A percentile compares a stretch with the other conserved stretches of the same genome.
phyloP scores from a whole-genome alignment of 768 basidiomycete species.

The Mycena filopes region DNA sequence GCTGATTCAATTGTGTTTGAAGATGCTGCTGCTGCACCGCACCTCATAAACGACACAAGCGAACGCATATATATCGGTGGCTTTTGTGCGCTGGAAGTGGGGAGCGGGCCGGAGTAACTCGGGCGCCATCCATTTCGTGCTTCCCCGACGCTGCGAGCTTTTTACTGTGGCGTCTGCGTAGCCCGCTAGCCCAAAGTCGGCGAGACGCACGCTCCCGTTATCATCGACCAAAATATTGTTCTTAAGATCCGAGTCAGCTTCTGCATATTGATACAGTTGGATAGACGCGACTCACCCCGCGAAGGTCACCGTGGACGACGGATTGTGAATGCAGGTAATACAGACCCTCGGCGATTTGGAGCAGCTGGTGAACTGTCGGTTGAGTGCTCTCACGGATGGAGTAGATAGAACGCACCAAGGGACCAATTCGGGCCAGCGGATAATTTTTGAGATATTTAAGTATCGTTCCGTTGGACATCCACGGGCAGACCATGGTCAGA shows the following conservation, averaged over 20 bases:
- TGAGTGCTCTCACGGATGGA: neutral
- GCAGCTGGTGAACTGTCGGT: constrained; percentile 12
- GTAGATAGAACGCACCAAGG: constrained; percentile 4
- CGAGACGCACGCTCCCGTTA: constrained; percentile 30
- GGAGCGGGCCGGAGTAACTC: constrained; percentile 21
- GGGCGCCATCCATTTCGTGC: constrained; percentile 26
- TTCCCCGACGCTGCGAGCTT: constrained; percentile 18
- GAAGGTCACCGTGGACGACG: constrained; percentile 34
- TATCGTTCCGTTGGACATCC: constrained; percentile 30
- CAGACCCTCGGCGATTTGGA: constrained; percentile 28
- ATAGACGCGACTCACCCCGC: constrained; percentile 26
- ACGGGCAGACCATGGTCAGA: constrained; percentile 29
- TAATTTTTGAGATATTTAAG: constrained; percentile 7
- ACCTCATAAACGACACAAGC: constrained; percentile 32
- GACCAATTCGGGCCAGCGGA: neutral
- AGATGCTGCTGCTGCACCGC: too few relatives aligned
- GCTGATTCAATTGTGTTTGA: too few relatives aligned
- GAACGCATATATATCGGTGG: constrained; percentile 26
- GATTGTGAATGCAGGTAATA: constrained; percentile 27
- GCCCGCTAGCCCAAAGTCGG: constrained; percentile 37
- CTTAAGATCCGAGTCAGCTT: neutral
- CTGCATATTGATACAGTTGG: too few relatives aligned
- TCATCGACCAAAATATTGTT: constrained; percentile 35
- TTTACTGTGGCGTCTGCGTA: constrained; percentile 24
- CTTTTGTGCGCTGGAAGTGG: constrained; percentile 15